Base-by-base conservation (phyloP, 805 yeast genomes). In the Ogataea methanolica region DNA sequence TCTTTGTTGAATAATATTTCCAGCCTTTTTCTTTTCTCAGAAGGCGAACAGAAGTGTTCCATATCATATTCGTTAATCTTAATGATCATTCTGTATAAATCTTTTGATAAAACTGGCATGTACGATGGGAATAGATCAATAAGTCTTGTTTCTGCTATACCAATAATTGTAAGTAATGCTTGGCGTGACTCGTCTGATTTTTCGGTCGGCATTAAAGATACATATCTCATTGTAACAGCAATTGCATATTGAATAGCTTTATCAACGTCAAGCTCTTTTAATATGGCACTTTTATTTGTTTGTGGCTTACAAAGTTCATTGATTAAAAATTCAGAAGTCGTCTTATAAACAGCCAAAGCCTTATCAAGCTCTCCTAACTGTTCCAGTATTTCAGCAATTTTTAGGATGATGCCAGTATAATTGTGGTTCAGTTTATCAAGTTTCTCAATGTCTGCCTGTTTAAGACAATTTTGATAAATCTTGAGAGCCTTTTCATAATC, bases 401-500 rank as follows among this genome's bases (percentile, higher is more conserved):
- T 87, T 63, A 90, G 70, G 60, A 88, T 91, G 41, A 89, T 76
- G 0, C 97, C 96, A 0, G 96, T 88, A 63, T 85, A 90, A 60
- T 87, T 94, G 56, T 7, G 74, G 75, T 50, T 78, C 77, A 59
- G 84, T 59, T 22, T 14, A n/a, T 26, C 33, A 8, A 0, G 71
- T 73, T 39, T 79, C 66, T 17, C 31, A 26, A 26, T 26, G 31
- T 72, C 78, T 38, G 88, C 81, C 50, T 77, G 75, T 16, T 78
- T 71, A 35, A 90, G 67, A 0, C 92, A 94, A 55, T 84, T 85
- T 21, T 85, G 68, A 66, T 88, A 92, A 53, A 74, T 69, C 45
- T 76, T 74, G 48, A 89, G 70, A 1, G 97, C 96, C 49, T 76
- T 70, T 76, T 85, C 43, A 72, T 71, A 34, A 73, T 78, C 39